Percentiles rank a stretch among this genome's conserved stretches.
phyloP scores from a whole-genome alignment of 2,329 filamentous ascomycete genomes.

The Myriosclerotinia duriaeana region DNA sequence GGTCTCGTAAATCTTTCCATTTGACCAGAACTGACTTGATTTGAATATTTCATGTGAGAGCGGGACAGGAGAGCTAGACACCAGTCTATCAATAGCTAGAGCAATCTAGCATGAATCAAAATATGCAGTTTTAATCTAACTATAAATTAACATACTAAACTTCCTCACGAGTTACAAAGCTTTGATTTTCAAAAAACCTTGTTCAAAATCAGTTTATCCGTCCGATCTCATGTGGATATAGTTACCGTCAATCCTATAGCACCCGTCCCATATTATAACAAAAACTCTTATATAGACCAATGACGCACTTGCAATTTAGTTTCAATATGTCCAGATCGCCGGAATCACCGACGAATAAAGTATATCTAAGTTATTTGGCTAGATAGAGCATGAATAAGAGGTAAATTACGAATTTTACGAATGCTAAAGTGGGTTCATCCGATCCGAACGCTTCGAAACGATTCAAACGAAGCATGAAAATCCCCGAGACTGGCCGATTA shows the following conservation, averaged over 20 bases:
- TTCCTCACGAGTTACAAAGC: not conserved
- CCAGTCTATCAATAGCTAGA: conserved; percentile 7
- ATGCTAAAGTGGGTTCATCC: conserved; percentile 11
- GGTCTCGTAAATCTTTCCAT: not conserved
- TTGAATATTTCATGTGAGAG: not conserved
- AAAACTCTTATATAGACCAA: not conserved
- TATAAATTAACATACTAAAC: no score
- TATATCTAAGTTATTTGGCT: not conserved
- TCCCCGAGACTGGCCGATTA: conserved; percentile 16
- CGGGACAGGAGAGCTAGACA: not conserved
- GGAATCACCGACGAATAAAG: not conserved
- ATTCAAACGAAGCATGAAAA: conserved; percentile 6
- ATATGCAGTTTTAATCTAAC: not conserved
- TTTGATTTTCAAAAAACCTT: not conserved
- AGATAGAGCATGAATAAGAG: conserved; percentile 7
- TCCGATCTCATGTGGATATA: conserved; percentile 5
- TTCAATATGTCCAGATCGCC: not conserved
- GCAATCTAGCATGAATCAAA: conserved; percentile 14
- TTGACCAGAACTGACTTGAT: not conserved
- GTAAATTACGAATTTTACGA: conserved; percentile 15
- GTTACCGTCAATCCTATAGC: not conserved
- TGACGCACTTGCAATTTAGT: conserved; percentile 10
- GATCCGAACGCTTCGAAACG: conserved; percentile 3
- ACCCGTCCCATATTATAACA: conserved; percentile 15
- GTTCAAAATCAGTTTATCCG: not conserved